Base-by-base conservation (phyloP, 23 red algal genomes). In the Gracilaria domingensis region DNA sequence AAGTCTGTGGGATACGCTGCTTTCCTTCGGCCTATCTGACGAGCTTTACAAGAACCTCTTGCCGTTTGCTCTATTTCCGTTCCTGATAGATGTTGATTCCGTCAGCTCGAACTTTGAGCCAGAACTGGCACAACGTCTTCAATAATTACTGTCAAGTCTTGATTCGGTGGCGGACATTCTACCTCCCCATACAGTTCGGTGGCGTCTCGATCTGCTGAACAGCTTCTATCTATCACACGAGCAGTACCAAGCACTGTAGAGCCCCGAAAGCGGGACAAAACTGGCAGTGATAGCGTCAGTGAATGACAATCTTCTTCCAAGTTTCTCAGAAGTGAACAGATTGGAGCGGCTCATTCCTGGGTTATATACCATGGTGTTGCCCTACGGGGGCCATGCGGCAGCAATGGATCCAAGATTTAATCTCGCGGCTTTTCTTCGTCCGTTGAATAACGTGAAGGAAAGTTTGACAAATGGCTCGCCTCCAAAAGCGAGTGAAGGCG, bases 221-320 rank as follows among this genome's bases (percentile, higher is more conserved):
- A 67, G 57, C 29, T 86, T 79, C 24, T 21, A 50, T 42, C 32
- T 95, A 8, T 37, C 49, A 0, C 40, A 23, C 17, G 42, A 82
- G 20, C 71, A 95, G 38, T 75, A 75, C n/a, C 5, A 21, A 77
- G 23, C 33, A 12, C 62, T 85, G 12, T 58, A 49, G 20, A 21
- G 25, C 20, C 14, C 66, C 23, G 39, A 61, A 44, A 83, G 57
- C 17, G 66, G 82, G 2, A 73, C 51, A 50, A 38, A 84, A 20
- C 18, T 83, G 35, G 81, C 54, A 23, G 69, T 95, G 36, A 76
- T 95, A 58, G 54, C 57, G 14, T 33, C 71, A 0, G 66, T 72
- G 34, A 96, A 96, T 83, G 94, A 96, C 42, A 90, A 85, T 21
- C 69, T 96, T 77, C 21, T 96, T 29, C 94, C 94, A 4, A 87